Evolutionary conservation across 257 asterid species (phyloP).

Genomic region (Penstemon eatonii): DNA sequence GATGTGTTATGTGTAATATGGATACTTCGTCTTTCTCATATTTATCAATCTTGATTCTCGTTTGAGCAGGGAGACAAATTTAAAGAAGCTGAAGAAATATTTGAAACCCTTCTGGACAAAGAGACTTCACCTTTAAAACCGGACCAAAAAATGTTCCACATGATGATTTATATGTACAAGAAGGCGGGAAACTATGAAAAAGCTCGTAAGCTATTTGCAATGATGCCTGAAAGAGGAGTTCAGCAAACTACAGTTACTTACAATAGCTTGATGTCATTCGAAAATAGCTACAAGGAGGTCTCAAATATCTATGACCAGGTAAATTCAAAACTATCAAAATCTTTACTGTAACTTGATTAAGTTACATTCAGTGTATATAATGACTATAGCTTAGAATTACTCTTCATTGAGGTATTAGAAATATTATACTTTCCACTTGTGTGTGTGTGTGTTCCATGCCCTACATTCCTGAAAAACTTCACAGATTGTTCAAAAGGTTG

Average conservation of each 20-base stretch:
- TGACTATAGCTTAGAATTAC: constrained; percentile 2
- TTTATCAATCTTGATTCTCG: constrained; percentile 15
- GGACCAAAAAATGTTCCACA: constrained; percentile 97
- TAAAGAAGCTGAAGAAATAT: constrained; percentile 87
- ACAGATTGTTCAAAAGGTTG: no score
- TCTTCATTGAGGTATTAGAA: not conserved
- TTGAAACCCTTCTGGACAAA: constrained; percentile 62
- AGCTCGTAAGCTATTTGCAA: constrained; percentile 76
- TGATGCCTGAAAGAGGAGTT: constrained; percentile 74
- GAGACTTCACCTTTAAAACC: constrained; percentile 75
- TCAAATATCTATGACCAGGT: constrained; percentile 91
- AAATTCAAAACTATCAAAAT: constrained; percentile 17
- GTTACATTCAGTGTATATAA: not conserved
- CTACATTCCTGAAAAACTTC: no score
- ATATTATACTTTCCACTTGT: not conserved
- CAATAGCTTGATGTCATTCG: constrained; percentile 96
- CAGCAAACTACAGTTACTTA: constrained; percentile 73
- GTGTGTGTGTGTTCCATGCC: not conserved
- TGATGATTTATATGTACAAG: constrained; percentile 95
- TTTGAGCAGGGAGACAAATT: constrained; percentile 69
- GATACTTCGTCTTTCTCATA: constrained; percentile 4
- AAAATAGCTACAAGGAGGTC: constrained; percentile 90
- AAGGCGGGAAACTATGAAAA: constrained; percentile 72
- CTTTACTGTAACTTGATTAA: not conserved
- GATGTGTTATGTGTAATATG: not conserved